Evolutionary conservation across 139 green algal genomes (phyloP).

Genomic region (Tetradesmus lagerheimii): DNA sequence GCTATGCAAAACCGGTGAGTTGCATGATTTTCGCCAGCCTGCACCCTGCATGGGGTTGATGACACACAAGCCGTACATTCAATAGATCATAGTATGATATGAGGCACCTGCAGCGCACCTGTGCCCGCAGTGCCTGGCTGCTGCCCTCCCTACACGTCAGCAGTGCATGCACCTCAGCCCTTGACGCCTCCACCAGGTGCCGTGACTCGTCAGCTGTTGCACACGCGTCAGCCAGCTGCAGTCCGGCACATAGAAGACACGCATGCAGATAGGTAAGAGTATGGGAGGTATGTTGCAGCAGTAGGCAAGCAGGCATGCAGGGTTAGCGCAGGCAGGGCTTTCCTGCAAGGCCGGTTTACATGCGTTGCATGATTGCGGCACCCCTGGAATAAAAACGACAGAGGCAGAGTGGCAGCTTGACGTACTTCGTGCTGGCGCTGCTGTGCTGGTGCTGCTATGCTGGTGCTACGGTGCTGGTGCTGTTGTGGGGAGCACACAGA

Average conservation of each 20-base stretch:
- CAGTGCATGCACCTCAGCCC: constrained; percentile 12
- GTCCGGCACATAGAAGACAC: neutral
- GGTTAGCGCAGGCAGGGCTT: neutral
- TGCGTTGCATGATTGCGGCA: too few species aligned
- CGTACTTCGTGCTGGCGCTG: too few species aligned
- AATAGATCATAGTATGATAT: too few species aligned
- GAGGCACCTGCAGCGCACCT: neutral
- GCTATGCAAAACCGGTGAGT: too few species aligned
- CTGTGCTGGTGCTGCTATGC: too few species aligned
- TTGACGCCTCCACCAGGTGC: neutral
- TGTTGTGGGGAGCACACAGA: too few species aligned
- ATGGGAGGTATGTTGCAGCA: neutral
- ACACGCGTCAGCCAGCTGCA: constrained; percentile 35
- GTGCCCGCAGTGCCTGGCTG: neutral
- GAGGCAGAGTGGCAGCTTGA: too few species aligned
- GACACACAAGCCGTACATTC: too few species aligned
- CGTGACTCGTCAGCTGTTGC: neutral
- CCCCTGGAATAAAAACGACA: too few species aligned
- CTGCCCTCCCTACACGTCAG: neutral
- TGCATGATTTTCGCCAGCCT: too few species aligned
- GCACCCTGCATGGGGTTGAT: neutral
- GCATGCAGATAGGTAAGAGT: too few species aligned
- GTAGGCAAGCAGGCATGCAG: neutral
- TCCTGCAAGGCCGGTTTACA: neutral
- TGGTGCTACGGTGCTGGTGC: too few species aligned